Conservation (phyloP, 2,329 filamentous ascomycete genomes). For the Coniochaeta sp. region DNA sequence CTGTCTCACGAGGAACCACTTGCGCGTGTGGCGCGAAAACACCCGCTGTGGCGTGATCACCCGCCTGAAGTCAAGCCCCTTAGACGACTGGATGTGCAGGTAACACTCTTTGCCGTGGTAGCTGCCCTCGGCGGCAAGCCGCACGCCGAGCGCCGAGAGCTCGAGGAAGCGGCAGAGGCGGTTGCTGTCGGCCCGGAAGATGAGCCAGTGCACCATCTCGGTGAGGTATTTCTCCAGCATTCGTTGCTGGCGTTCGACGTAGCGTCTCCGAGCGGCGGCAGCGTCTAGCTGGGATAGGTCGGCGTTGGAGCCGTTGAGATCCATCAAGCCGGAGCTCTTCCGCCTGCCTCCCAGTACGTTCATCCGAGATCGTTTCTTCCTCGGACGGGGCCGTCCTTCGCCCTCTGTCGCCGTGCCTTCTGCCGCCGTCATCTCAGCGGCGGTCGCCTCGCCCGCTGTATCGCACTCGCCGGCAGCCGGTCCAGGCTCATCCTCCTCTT, state of each 20-base stretch:
- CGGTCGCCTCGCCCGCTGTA: slow-evolving; percentile 30
- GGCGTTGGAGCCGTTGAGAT: slow-evolving; percentile 36
- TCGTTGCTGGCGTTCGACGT: slow-evolving; percentile 75
- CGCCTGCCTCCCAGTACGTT: slow-evolving; percentile 45
- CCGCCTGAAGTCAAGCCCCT: slow-evolving; percentile 78
- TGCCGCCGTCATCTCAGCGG: slow-evolving; percentile 33
- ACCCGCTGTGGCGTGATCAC: slow-evolving; percentile 73
- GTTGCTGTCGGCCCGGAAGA: slow-evolving; percentile 94
- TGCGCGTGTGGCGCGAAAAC: slow-evolving; percentile 76
- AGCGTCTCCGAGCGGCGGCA: slow-evolving; percentile 49
- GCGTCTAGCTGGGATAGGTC: slow-evolving; percentile 46
- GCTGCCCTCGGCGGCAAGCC: slow-evolving; percentile 88
- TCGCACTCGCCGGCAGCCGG: slow-evolving; percentile 22
- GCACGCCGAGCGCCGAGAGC: slow-evolving; percentile 85
- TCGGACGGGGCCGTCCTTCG: slow-evolving; percentile 41
- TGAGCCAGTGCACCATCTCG: slow-evolving; percentile 91
- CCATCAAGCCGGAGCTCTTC: slow-evolving; percentile 43
- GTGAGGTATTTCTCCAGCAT: slow-evolving; percentile 86
- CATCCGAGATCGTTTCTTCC: slow-evolving; percentile 44
- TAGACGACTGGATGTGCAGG: slow-evolving; percentile 84
- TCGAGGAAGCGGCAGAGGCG: slow-evolving; percentile 93
- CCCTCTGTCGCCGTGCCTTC: slow-evolving; percentile 59
- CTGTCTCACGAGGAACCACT: slow-evolving; percentile 97
- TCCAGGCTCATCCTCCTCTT: slow-evolving; percentile 62
- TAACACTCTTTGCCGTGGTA: slow-evolving; percentile 98